These are phyloP conservation scores for Escallonia rubra DNA, from an alignment of 129 eudicot genomes.

Conservation along the genomic window DNA sequence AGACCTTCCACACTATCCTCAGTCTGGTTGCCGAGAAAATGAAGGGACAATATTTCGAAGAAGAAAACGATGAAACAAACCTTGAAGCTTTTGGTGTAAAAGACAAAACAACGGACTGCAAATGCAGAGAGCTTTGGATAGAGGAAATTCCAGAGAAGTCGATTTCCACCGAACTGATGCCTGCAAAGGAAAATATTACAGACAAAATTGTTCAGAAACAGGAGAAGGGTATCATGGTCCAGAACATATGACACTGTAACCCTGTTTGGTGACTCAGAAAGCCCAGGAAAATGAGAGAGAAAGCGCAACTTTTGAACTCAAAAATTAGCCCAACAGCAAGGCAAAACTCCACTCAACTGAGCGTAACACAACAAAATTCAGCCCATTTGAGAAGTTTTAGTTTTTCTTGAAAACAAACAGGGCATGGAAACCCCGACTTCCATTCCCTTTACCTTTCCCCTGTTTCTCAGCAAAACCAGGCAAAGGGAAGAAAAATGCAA, in stretches of 20 bases:
- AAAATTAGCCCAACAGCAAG: background rate
- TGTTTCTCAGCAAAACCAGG: background rate
- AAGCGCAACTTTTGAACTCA: background rate
- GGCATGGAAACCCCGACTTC: conserved; percentile 13
- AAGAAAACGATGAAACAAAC: conserved; percentile 4
- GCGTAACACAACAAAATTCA: background rate
- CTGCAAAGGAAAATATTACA: conserved; percentile 5
- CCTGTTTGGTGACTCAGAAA: too few species aligned
- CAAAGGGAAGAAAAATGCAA: conserved; percentile 1
- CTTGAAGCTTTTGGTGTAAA: conserved; percentile 8
- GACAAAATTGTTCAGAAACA: background rate
- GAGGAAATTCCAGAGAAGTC: conserved; percentile 2
- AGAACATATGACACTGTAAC: too few species aligned
- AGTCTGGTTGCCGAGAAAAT: background rate
- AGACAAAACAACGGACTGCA: conserved; percentile 4
- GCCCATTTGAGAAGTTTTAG: background rate
- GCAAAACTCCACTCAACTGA: background rate
- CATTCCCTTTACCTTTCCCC: background rate
- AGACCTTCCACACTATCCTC: background rate
- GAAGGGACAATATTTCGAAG: conserved; percentile 1
- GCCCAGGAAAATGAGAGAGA: too few species aligned
- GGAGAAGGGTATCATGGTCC: too few species aligned
- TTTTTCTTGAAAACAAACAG: background rate
- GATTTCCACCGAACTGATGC: conserved; percentile 5
- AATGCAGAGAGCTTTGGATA: conserved; percentile 11